These are phyloP conservation scores for Penicillium pancosmium DNA, from an alignment of 495 filamentous ascomycete genomes.

Conservation along the genomic window DNA sequence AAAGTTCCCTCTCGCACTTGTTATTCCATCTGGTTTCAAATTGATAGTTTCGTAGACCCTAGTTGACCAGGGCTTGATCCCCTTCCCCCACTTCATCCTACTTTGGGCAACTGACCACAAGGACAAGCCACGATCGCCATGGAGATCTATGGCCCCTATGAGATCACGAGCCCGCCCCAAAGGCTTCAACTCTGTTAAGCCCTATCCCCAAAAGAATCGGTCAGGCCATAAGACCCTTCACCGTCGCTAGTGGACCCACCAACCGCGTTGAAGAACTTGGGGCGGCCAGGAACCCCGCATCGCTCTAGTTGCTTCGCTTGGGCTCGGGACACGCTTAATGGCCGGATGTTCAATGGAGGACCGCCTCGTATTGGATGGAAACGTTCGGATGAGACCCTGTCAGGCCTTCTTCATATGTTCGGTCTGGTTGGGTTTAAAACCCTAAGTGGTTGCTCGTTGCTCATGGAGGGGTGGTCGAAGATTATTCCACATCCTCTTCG, in stretches of 20 bases:
- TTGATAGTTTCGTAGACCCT: constrained; percentile 3
- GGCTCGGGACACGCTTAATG: constrained; percentile 16
- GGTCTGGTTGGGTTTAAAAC: constrained; percentile 30
- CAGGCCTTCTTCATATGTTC: constrained; percentile 9
- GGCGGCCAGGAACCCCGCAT: constrained; percentile 26
- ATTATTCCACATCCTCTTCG: constrained; percentile 2
- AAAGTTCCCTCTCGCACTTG: neutral
- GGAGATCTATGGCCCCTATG: constrained; percentile 8
- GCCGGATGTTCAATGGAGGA: constrained; percentile 9
- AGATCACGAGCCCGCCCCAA: neutral
- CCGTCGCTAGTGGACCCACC: neutral
- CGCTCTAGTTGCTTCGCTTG: constrained; percentile 6
- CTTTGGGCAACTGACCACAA: neutral
- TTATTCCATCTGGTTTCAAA: constrained; percentile 7
- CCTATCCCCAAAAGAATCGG: neutral
- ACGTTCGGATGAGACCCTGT: constrained; percentile 21
- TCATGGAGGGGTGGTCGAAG: constrained; percentile 4
- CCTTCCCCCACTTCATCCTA: neutral
- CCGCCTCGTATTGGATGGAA: constrained; percentile 28
- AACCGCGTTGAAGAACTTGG: constrained; percentile 3
- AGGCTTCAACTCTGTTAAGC: neutral
- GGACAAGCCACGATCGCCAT: constrained; percentile 9
- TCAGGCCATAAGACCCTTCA: neutral
- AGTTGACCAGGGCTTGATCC: constrained; percentile 5
- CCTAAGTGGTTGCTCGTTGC: constrained; percentile 5